Base-by-base conservation (phyloP, 2,329 filamentous ascomycete genomes). In the Trichophyton benhamiae region DNA sequence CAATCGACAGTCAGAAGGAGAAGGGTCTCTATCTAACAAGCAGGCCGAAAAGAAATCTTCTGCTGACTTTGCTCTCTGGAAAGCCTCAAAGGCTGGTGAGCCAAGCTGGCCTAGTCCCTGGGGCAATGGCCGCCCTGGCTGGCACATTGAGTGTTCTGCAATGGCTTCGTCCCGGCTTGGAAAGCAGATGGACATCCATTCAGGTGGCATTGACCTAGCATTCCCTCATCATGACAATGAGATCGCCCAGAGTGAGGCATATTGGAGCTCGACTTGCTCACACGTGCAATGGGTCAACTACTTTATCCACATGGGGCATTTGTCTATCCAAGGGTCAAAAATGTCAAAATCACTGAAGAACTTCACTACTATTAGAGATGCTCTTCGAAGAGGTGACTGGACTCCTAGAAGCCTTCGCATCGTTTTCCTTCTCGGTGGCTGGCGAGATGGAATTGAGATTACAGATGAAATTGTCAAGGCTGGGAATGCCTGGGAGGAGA, bases 261-360 rank as follows among this genome's bases (percentile, higher is more conserved):
- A 89, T 73, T 95, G 83, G 82, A 73, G 76, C 59, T 72, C 75
- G 13, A 72, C 76, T 49, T 73, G 74, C 57, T 70, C 70, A 52
- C 76, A 78, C 60, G 74, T 78, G 49, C 89, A 89, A 63, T 96
- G 92, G 92, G 88, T 96, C 58, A 95, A 94, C 71, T 95, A 96
- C 76, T 97, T 96, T 76, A 72, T 96, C 15, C 92, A 96, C 71
- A 96, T 95, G 87, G 92, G 92, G 0, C 92, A 97, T 72, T 76
- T 96, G 57, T 87, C 86, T 4, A 96, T 97, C 62, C 84, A 87
- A 27, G 91, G 92, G 0, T 89, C 86, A 22, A 97, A 97, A 74
- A 97, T 97, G 92, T 92, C 87, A 62, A 97, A 97, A 74, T 90
- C 86, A 15, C 76, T 97, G 62, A 96, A 97, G 78, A 97, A 96